Conservation (phyloP, 169 alveolate genomes). For the Plasmodium malariae region DNA sequence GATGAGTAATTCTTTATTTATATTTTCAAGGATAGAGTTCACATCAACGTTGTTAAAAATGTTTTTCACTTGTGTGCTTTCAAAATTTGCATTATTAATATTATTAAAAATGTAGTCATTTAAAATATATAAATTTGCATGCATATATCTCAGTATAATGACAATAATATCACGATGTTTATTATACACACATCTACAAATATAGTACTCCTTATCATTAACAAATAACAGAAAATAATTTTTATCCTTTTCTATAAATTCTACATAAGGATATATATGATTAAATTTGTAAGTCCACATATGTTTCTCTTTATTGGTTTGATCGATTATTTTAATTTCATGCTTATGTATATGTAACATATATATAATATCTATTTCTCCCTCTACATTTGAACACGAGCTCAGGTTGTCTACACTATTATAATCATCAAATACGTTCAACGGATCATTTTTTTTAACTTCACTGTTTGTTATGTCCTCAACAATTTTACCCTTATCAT, state of each 20-base stretch:
- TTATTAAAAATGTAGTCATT: slow-evolving; percentile 63
- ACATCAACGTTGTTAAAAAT: slow-evolving; percentile 56
- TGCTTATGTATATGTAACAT: slow-evolving; percentile 56
- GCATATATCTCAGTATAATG: slow-evolving; percentile 57
- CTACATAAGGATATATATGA: slow-evolving; percentile 42
- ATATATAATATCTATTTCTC: slow-evolving; percentile 28
- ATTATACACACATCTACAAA: slow-evolving; percentile 47
- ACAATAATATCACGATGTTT: slow-evolving; percentile 59
- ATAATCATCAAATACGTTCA: slow-evolving; percentile 1
- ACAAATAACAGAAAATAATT: slow-evolving; percentile 13
- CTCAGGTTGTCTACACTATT: slow-evolving; percentile 12
- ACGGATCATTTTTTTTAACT: neutral
- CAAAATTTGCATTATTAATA: slow-evolving; percentile 34
- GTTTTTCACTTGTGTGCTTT: slow-evolving; percentile 26
- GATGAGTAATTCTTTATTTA: slow-evolving; percentile 39
- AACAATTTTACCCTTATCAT: too few species aligned
- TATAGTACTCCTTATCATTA: slow-evolving; percentile 23
- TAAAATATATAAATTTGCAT: slow-evolving; percentile 40
- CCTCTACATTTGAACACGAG: slow-evolving; percentile 15
- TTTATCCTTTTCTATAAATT: neutral
- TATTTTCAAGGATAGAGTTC: slow-evolving; percentile 29
- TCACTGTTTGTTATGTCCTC: neutral
- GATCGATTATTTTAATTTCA: slow-evolving; percentile 48
- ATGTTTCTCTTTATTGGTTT: slow-evolving; percentile 6
- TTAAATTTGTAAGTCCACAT: slow-evolving; percentile 59